Evolutionary conservation across 805 yeast species (phyloP).

Genomic region (Tetrapisispora nanseiensis): DNA sequence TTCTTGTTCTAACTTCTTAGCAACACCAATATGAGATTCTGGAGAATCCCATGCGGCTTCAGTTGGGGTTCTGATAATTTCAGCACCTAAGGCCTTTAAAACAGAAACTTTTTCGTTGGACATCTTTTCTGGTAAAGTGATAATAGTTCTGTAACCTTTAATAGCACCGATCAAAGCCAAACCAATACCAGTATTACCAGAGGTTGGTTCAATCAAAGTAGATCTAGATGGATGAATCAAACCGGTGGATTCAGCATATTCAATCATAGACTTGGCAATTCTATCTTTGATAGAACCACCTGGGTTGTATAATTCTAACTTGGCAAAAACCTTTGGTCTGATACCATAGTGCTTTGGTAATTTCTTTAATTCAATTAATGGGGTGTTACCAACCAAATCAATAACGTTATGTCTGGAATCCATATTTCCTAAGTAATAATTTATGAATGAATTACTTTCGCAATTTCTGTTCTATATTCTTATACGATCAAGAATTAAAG

Average conservation of each 20-base stretch:
- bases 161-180: constrained; percentile 81
- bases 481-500: too few species aligned
- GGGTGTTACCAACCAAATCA: constrained; percentile 80
- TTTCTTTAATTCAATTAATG: constrained; percentile 62
- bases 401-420: constrained; percentile 39
- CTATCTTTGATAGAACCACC: constrained; percentile 89
- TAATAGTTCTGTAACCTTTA: constrained; percentile 76
- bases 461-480: too few species aligned
- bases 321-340: constrained; percentile 62
- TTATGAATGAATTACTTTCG: too few species aligned
- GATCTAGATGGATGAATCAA: constrained; percentile 68
- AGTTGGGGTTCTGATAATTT: constrained; percentile 82
- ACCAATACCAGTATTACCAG: constrained; percentile 89
- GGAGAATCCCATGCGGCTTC: constrained; percentile 92
- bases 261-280: constrained; percentile 78
- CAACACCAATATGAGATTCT: constrained; percentile 85
- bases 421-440: constrained; percentile 1
- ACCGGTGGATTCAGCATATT: constrained; percentile 72
- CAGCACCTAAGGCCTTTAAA: constrained; percentile 82
- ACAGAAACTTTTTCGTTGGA: constrained; percentile 84
- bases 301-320: constrained; percentile 74
- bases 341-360: constrained; percentile 70
- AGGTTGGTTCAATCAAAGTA: constrained; percentile 80
- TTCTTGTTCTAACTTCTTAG: constrained; percentile 67
- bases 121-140: constrained; percentile 87